Conservation (phyloP, 2,329 filamentous ascomycete species). For the Cytospora mali region DNA sequence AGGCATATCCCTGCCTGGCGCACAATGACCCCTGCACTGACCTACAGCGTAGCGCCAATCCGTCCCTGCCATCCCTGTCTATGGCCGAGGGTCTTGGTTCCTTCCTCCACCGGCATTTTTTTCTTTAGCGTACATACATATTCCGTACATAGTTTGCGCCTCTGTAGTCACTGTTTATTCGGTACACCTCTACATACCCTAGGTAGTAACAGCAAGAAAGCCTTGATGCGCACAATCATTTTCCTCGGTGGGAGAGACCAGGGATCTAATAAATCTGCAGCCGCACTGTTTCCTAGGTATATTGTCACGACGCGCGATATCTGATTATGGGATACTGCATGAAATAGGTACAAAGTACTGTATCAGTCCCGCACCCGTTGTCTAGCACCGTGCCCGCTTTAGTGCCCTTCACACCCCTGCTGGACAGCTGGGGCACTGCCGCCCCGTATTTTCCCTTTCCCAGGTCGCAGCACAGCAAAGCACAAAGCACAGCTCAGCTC, state of each 20-base stretch:
- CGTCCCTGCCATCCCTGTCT: slow-evolving; percentile 7
- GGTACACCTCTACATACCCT: neutral
- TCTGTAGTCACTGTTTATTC: neutral
- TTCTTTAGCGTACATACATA: neutral
- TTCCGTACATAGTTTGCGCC: neutral
- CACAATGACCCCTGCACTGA: slow-evolving; percentile 13
- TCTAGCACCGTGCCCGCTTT: neutral
- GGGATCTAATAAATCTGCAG: neutral
- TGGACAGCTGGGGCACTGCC: slow-evolving; percentile 3
- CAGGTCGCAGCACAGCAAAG: slow-evolving; percentile 18
- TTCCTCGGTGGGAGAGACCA: too few relatives aligned
- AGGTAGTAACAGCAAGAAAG: too few relatives aligned
- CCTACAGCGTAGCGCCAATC: slow-evolving; percentile 12
- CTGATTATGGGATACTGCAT: neutral
- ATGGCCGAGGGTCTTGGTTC: neutral
- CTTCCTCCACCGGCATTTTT: neutral
- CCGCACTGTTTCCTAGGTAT: too few relatives aligned
- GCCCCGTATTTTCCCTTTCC: slow-evolving; percentile 28
- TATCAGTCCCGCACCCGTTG: slow-evolving; percentile 2
- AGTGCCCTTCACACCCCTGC: neutral
- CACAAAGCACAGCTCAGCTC: slow-evolving; percentile 15
- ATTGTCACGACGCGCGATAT: too few relatives aligned
- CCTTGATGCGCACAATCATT: too few relatives aligned
- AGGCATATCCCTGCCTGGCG: slow-evolving; percentile 5
- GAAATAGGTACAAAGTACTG: neutral